These are phyloP conservation scores for Sporothrix curviconia DNA, from an alignment of 2,329 filamentous ascomycete genomes.

Conservation along the genomic window DNA sequence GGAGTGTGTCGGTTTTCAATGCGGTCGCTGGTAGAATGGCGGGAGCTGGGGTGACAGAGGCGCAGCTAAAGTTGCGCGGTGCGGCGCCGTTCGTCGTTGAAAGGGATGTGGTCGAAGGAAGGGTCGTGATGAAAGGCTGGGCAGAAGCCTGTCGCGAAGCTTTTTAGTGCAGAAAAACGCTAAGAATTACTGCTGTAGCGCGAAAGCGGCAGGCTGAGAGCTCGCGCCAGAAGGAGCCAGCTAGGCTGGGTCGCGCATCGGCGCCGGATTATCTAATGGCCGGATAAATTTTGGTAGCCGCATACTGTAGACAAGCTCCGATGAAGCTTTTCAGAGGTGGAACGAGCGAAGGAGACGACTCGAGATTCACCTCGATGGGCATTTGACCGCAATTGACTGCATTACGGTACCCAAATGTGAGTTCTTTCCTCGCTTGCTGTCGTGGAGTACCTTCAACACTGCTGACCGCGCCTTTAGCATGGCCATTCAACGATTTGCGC, in stretches of 20 bases:
- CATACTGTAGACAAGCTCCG: not conserved
- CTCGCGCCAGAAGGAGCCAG: not conserved
- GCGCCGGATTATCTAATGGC: slow-evolving; percentile 15
- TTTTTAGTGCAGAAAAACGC: not conserved
- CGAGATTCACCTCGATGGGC: too few relatives aligned
- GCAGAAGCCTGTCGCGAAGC: slow-evolving; percentile 1
- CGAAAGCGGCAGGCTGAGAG: not conserved
- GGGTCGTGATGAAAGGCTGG: too few relatives aligned
- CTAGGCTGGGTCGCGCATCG: not conserved
- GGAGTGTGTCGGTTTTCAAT: too few relatives aligned
- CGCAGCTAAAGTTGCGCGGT: too few relatives aligned
- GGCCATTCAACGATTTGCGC: slow-evolving; percentile 11
- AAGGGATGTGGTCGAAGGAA: too few relatives aligned
- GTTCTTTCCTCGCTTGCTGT: too few relatives aligned
- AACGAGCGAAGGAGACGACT: not conserved
- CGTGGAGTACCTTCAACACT: not conserved
- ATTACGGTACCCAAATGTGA: too few relatives aligned
- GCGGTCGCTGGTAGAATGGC: too few relatives aligned
- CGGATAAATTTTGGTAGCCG: slow-evolving; percentile 9
- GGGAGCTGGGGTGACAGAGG: too few relatives aligned
- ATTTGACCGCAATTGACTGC: not conserved
- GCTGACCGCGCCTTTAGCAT: not conserved
- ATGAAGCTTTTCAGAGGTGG: not conserved
- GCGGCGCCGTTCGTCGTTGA: too few relatives aligned
- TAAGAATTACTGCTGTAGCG: not conserved